phyloP scores from a whole-genome alignment of 352 stramenopile species.

The Phytophthora pistaciae region DNA sequence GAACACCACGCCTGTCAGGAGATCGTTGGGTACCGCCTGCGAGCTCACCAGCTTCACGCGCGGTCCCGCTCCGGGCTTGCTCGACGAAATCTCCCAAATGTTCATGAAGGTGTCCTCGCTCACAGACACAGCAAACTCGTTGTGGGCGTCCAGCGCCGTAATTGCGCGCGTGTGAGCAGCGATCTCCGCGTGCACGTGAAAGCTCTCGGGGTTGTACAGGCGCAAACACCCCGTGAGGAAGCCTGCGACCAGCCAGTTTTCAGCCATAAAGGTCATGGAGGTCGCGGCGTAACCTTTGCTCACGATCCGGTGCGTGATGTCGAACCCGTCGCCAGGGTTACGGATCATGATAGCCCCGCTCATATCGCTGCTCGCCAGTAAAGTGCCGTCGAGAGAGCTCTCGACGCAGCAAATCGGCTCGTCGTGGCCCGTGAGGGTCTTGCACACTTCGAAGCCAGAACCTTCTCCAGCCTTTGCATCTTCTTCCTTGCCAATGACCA shows the following conservation, averaged over 20 bases:
- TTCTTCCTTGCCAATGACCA: constrained; percentile 66
- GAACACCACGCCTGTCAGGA: constrained; percentile 71
- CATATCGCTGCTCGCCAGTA: constrained; percentile 71
- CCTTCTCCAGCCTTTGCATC: constrained; percentile 53
- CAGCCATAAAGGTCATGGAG: constrained; percentile 59
- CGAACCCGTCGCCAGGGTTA: constrained; percentile 61
- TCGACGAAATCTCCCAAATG: constrained; percentile 64
- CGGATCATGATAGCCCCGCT: constrained; percentile 66
- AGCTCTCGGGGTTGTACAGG: constrained; percentile 59
- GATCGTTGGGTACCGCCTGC: constrained; percentile 67
- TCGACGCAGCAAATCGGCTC: constrained; percentile 72
- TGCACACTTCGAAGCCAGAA: constrained; percentile 68
- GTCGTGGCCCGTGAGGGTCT: constrained; percentile 65
- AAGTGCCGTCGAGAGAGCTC: constrained; percentile 38
- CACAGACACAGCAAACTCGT: constrained; percentile 65
- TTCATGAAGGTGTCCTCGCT: constrained; percentile 86
- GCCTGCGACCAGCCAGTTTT: constrained; percentile 66
- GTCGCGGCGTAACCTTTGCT: constrained; percentile 57
- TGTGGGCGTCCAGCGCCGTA: constrained; percentile 65
- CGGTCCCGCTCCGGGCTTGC: constrained; percentile 26
- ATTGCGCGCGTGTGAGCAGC: constrained; percentile 75
- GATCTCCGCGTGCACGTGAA: constrained; percentile 69
- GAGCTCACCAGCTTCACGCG: constrained; percentile 68
- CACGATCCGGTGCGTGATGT: constrained; percentile 68
- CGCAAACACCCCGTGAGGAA: constrained; percentile 69